Evolutionary conservation across 2,329 filamentous ascomycete species (phyloP).

Genomic region (Xylaria sp.): DNA sequence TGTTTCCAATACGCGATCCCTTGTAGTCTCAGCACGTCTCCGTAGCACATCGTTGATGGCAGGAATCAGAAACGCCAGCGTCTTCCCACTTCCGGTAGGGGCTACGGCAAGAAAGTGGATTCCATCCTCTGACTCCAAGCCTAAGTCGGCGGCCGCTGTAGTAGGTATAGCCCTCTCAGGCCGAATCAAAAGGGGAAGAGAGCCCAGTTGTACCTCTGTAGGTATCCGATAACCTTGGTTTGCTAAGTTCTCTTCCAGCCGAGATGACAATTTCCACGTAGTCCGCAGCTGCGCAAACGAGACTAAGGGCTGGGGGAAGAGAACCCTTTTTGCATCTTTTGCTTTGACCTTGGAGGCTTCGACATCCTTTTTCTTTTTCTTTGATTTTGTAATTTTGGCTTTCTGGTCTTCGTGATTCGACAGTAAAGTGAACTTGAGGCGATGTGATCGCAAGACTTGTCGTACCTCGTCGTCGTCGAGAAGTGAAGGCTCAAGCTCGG

Average conservation of each 20-base stretch:
- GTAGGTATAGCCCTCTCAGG: conserved; percentile 61
- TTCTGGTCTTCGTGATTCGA: conserved; percentile 61
- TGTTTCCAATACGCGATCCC: conserved; percentile 68
- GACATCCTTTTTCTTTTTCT: conserved; percentile 62
- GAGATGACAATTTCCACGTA: conserved; percentile 77
- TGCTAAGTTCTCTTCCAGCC: conserved; percentile 80
- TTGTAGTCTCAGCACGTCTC: conserved; percentile 59
- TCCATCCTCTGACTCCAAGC: conserved; percentile 45
- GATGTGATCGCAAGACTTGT: conserved; percentile 79
- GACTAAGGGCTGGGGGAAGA: conserved; percentile 83
- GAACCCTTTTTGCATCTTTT: conserved; percentile 66
- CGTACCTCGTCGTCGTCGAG: conserved; percentile 78
- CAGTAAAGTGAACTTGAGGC: conserved; percentile 86
- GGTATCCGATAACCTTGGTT: conserved; percentile 88
- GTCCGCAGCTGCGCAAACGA: conserved; percentile 79
- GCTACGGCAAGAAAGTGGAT: conserved; percentile 89
- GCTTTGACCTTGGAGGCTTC: conserved; percentile 56
- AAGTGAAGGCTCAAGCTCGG: conserved; percentile 47
- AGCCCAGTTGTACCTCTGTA: conserved; percentile 92
- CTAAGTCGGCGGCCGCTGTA: conserved; percentile 51
- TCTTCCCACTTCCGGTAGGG: conserved; percentile 97
- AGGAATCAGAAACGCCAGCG: conserved; percentile 89
- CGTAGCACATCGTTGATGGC: conserved; percentile 80
- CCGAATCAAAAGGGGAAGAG: conserved; percentile 80
- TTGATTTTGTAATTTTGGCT: conserved; percentile 68